phyloP scores from a whole-genome alignment of 768 basidiomycete species.

The Lyophyllum shimeji region DNA sequence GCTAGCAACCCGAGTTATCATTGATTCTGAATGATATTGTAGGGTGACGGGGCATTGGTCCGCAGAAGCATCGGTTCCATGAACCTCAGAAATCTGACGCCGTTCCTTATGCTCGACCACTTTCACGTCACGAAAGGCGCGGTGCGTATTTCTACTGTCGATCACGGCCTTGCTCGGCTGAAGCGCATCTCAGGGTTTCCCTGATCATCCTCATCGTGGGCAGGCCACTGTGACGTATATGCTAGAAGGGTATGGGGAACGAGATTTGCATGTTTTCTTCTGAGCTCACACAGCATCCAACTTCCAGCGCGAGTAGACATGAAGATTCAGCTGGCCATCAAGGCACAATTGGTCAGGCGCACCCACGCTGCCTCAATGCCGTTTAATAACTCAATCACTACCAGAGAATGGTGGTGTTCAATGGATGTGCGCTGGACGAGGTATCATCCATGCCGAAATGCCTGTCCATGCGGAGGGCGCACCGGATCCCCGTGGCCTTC shows the following conservation, averaged over 20 bases:
- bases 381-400: not conserved
- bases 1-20: not conserved
- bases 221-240: slow-evolving; percentile 91
- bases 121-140: slow-evolving; percentile 72
- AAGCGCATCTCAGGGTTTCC: slow-evolving; percentile 62
- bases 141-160: slow-evolving; percentile 37
- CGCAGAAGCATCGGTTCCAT: slow-evolving; percentile 82
- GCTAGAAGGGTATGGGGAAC: slow-evolving; percentile 61
- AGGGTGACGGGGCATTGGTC: slow-evolving; percentile 84
- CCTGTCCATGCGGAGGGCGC: slow-evolving; percentile 68
- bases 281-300: not conserved
- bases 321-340: slow-evolving; percentile 92
- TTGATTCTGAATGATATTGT: not conserved
- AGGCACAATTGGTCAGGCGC: slow-evolving; percentile 53
- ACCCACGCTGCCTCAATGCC: not conserved
- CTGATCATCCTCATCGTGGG: slow-evolving; percentile 92
- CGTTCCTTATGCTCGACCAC: slow-evolving; percentile 90
- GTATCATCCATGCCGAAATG: slow-evolving; percentile 88
- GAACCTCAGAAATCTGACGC: slow-evolving; percentile 76
- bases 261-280: not conserved
- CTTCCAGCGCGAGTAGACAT: slow-evolving; percentile 63
- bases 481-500: slow-evolving; percentile 80
- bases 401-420: slow-evolving; percentile 81
- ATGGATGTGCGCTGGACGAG: slow-evolving; percentile 89
- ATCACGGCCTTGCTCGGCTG: not conserved